Evolutionary conservation across 2,329 filamentous ascomycete genomes (phyloP).

Genomic region (Trichoderma citrinoviride): DNA sequence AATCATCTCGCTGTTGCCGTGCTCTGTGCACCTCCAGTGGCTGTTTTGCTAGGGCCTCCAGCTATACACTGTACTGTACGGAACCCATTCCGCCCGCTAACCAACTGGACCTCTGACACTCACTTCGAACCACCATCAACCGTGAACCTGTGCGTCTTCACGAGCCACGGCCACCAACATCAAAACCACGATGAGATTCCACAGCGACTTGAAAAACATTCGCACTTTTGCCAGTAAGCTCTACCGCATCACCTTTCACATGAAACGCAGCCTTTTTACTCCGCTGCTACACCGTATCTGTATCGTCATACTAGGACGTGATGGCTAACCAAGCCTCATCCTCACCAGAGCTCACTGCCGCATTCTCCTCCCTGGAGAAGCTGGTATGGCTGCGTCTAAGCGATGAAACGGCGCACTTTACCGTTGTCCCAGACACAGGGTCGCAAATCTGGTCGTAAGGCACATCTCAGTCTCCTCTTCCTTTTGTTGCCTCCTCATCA

Average conservation of each 20-base stretch:
- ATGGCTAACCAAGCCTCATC: not conserved
- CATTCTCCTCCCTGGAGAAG: constrained; percentile 68
- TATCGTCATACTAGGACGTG: too few relatives aligned
- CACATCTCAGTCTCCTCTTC: not conserved
- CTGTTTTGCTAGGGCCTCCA: not conserved
- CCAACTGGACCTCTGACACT: not conserved
- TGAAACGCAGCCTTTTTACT: not conserved
- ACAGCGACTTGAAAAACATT: constrained; percentile 63
- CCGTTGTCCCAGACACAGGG: constrained; percentile 89
- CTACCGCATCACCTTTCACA: not conserved
- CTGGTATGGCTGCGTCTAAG: constrained; percentile 89
- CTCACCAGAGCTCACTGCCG: constrained; percentile 59
- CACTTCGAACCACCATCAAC: not conserved
- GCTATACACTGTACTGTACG: not conserved
- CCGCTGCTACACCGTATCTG: too few relatives aligned
- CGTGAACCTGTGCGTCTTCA: constrained; percentile 1
- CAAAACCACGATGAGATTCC: constrained; percentile 60
- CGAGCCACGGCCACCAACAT: not conserved
- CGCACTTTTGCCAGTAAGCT: constrained; percentile 62
- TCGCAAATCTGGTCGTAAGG: constrained; percentile 93
- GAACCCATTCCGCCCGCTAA: not conserved
- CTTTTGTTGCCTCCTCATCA: not conserved
- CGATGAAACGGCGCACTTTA: constrained; percentile 85
- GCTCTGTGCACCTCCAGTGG: not conserved
- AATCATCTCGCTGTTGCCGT: not conserved